Percentiles rank a stretch among this genome's conserved stretches.
Conservation (phyloP, 2,329 filamentous ascomycete species). For the Plectosphaerella cucumerina region DNA sequence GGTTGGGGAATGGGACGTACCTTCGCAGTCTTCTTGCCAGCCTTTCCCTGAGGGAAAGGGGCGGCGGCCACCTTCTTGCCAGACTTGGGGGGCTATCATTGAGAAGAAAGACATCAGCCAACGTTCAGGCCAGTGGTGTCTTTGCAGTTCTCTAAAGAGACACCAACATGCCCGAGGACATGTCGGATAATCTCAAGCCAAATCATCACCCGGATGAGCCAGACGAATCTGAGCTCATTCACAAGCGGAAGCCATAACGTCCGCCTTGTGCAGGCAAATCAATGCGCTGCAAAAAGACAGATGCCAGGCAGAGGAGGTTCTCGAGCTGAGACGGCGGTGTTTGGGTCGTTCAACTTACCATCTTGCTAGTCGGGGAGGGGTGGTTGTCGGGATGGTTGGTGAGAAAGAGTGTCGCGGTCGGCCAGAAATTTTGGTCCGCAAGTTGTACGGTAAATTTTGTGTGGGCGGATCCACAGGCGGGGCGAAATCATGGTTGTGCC, state of each 20-base stretch:
- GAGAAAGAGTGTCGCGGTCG: no score
- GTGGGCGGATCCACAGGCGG: background rate
- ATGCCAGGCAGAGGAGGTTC: slow-evolving; percentile 15
- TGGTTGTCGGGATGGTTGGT: background rate
- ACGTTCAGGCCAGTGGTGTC: slow-evolving; percentile 71
- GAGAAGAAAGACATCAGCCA: slow-evolving; percentile 99
- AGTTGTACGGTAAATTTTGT: no score
- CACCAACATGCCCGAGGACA: slow-evolving; percentile 48
- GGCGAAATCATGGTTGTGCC: background rate
- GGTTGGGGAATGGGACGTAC: slow-evolving; percentile 52
- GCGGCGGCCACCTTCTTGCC: slow-evolving; percentile 98
- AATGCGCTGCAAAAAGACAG: no score
- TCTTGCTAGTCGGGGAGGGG: background rate
- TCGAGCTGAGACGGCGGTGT: background rate
- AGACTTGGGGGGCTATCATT: slow-evolving; percentile 99
- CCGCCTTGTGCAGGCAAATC: slow-evolving; percentile 21
- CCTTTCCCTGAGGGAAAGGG: slow-evolving; percentile 94
- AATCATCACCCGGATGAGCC: slow-evolving; percentile 47
- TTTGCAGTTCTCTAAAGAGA: slow-evolving; percentile 94
- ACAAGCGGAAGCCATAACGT: slow-evolving; percentile 37
- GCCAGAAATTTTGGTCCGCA: no score
- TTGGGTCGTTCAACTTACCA: slow-evolving; percentile 6
- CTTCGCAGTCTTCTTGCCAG: slow-evolving; percentile 95
- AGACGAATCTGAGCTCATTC: slow-evolving; percentile 30
- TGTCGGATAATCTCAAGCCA: slow-evolving; percentile 57